phyloP scores from a whole-genome alignment of 306 rosid genomes.

The Psophocarpus tetragonolobus region DNA sequence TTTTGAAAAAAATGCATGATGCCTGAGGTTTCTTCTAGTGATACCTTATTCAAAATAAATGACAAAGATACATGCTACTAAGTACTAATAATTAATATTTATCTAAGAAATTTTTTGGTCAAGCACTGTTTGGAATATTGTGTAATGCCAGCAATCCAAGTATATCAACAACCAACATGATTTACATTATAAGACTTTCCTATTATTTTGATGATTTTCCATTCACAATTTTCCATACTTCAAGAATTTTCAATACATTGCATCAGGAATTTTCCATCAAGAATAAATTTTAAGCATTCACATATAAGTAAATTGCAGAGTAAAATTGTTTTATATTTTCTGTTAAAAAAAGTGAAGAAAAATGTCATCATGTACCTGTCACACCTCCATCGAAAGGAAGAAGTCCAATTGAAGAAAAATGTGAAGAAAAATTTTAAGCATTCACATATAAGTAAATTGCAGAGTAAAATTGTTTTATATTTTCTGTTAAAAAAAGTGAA shows the following conservation, averaged over 20 bases:
- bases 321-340: background rate
- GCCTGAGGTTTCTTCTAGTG: background rate
- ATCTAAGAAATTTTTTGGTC: slow-evolving; percentile 9
- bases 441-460: background rate
- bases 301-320: background rate
- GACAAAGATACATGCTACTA: slow-evolving; percentile 14
- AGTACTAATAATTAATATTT: slow-evolving; percentile 7
- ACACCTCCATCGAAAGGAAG: slow-evolving; percentile 98
- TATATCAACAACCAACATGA: background rate
- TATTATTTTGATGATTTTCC: background rate
- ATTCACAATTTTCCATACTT: background rate
- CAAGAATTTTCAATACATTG: background rate
- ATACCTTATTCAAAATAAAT: background rate
- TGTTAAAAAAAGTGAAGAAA: slow-evolving; percentile 21
- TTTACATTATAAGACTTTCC: background rate
- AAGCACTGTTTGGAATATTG: background rate
- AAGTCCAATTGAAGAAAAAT: slow-evolving; percentile 91
- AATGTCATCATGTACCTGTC: slow-evolving; percentile 59
- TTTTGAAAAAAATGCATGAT: slow-evolving; percentile 24
- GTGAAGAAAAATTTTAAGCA: slow-evolving; percentile 19
- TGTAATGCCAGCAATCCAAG: background rate
- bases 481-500: background rate
- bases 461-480: background rate
- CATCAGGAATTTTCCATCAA: background rate
- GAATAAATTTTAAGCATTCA: slow-evolving; percentile 18